phyloP scores from a whole-genome alignment of 768 basidiomycete species.

The Pleurotus eryngii region DNA sequence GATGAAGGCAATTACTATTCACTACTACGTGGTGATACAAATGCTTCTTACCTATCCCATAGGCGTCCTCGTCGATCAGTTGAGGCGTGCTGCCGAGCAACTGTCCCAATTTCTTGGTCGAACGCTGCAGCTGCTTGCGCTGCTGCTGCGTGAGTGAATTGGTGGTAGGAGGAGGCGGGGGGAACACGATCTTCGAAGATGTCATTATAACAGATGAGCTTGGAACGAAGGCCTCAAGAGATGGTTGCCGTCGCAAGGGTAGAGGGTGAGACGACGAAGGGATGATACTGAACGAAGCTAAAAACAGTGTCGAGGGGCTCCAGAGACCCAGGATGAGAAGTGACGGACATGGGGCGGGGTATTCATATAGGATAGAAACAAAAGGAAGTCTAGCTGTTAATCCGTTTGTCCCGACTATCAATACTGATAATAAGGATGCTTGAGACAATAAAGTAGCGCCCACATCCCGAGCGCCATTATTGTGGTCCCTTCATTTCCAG shows the following conservation, averaged over 20 bases:
- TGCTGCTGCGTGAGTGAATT: constrained; percentile 34
- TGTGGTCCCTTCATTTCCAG: background rate
- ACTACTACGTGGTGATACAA: background rate
- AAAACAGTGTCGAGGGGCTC: constrained; percentile 4
- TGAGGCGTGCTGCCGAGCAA: constrained; percentile 43
- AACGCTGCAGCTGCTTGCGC: constrained; percentile 34
- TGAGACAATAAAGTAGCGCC: background rate
- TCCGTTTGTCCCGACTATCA: background rate
- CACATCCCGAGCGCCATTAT: background rate
- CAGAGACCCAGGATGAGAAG: constrained; percentile 5
- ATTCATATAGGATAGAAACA: background rate
- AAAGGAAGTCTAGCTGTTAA: background rate
- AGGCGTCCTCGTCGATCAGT: constrained; percentile 24
- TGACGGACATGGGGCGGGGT: background rate
- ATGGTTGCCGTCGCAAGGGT: no score
- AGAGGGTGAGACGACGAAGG: no score
- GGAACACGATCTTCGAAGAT: constrained; percentile 13
- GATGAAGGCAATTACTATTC: background rate
- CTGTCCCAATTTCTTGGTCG: constrained; percentile 37
- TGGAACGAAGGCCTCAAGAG: no score
- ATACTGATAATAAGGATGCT: background rate
- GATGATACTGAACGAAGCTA: background rate
- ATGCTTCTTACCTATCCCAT: constrained; percentile 2
- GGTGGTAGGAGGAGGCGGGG: constrained; percentile 35
- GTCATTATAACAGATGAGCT: background rate